Base-by-base conservation (phyloP, 768 basidiomycete species). In the Lentinula detonsa region DNA sequence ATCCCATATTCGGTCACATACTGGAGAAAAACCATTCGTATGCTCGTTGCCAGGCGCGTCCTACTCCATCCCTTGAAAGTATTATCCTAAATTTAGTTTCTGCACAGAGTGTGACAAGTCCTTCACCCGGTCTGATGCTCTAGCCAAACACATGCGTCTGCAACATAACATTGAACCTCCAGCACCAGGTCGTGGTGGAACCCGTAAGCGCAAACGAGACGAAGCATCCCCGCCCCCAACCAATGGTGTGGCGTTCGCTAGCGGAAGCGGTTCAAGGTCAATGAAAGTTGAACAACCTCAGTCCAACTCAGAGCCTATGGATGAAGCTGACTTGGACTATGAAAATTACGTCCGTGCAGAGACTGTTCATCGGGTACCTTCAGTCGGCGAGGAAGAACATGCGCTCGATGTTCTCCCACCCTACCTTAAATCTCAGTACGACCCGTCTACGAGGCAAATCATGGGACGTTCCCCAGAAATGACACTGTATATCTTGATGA, bases 41-140 rank as follows among this genome's bases (percentile, higher is more conserved):
- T 98, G 95, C 69, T 74, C 85, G 10, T 77, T 84, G 61, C 86
- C 91, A 69, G 93, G 94, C 90, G 62, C 66, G 86, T 71, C 42
- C 40, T 60, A 28, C 43, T 45, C 10, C 6, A n/a, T 50, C 40
- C 23, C 21, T 13, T 40, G 28, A 43, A 4, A 15, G 60, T 63
- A 60, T 61, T 61, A 46, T 57, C 63, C 59, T 57, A 8, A 37
- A 50, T 37, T 62, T 39, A 56, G 15, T 51, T 31, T 43, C 13
- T 31, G n/a, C 15, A 5, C 59, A 95, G 95, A 95, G 76, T 98
- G 95, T 70, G 92, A 93, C 78, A 95, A 93, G 67, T 89, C 91
- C 0, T 98, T 98, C 73, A 95, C 94, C 8, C 93, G 95, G 46
- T 93, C 93, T 1, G 95, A 97, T 73, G 93, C 95, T 8, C 84